Evolutionary conservation across 805 yeast genomes (phyloP).

Genomic region (Phaffomyces thermotolerans): DNA sequence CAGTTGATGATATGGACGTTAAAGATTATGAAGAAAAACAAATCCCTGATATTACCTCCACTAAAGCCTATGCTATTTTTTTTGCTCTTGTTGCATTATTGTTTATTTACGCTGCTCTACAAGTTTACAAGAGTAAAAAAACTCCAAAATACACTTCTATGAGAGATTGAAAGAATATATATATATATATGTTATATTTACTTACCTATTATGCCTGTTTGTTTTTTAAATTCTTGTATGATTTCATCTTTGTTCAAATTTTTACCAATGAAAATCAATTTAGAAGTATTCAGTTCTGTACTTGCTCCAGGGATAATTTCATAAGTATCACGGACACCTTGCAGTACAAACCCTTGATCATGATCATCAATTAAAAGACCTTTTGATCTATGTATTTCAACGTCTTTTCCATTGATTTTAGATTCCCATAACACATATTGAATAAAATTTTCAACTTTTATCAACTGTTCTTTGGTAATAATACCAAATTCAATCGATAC

Average conservation of each 20-base stretch:
- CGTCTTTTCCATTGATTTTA: constrained; percentile 32
- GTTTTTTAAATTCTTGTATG: constrained; percentile 24
- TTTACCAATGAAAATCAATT: constrained; percentile 73
- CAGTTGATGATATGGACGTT: constrained; percentile 13
- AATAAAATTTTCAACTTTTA: constrained; percentile 49
- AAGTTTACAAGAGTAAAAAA: constrained; percentile 1
- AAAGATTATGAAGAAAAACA: constrained; percentile 18
- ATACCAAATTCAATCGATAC: constrained; percentile 39
- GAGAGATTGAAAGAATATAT: constrained; percentile 13
- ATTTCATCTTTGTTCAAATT: constrained; percentile 36
- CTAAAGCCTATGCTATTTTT: constrained; percentile 11
- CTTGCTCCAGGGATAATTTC: constrained; percentile 52
- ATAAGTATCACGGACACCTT: constrained; percentile 90
- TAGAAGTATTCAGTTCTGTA: constrained; percentile 38
- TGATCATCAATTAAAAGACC: constrained; percentile 52
- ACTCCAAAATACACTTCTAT: constrained; percentile 21
- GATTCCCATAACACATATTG: constrained; percentile 76
- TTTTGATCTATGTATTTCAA: constrained; percentile 77
- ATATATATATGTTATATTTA: background rate
- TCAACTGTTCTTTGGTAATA: constrained; percentile 29
- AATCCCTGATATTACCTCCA: constrained; percentile 6
- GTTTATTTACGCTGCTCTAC: constrained; percentile 14
- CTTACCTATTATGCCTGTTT: constrained; percentile 11
- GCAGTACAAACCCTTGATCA: constrained; percentile 36
- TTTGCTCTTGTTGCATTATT: constrained; percentile 14